Conservation (phyloP, 192 early-diverging fungal genomes). For the Tieghemiomyces parasiticus region DNA sequence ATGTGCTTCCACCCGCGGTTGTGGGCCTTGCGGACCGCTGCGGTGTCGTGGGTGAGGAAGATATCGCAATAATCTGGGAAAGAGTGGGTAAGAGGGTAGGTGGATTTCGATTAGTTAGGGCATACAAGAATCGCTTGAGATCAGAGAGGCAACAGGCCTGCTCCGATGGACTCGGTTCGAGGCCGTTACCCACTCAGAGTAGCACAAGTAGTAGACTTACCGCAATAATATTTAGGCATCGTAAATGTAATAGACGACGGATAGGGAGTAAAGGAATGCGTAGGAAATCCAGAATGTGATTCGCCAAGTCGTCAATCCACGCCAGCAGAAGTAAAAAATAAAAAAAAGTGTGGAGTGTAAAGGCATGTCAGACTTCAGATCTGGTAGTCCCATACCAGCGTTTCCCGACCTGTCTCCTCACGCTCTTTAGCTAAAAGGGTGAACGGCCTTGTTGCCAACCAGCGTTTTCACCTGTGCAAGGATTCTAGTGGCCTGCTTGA, state of each 20-base stretch:
- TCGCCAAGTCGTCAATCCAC: too few species aligned
- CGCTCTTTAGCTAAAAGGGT: too few species aligned
- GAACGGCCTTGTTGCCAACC: too few species aligned
- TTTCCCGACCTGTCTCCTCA: too few species aligned
- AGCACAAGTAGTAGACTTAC: conserved; percentile 23
- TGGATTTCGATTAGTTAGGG: background rate
- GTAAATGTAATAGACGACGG: background rate
- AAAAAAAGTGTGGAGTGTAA: too few species aligned
- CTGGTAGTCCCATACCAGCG: too few species aligned
- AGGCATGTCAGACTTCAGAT: too few species aligned
- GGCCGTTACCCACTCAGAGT: background rate
- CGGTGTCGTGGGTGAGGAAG: conserved; percentile 85
- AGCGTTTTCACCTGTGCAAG: too few species aligned
- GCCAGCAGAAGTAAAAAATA: too few species aligned
- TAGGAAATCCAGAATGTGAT: too few species aligned
- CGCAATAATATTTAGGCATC: conserved; percentile 90
- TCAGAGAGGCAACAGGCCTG: background rate
- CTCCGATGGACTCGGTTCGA: background rate
- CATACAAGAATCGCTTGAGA: conserved; percentile 16
- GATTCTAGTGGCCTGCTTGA: too few species aligned
- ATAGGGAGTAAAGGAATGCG: background rate
- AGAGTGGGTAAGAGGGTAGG: conserved; percentile 6
- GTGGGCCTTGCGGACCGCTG: conserved; percentile 83
- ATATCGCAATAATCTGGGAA: conserved; percentile 89
- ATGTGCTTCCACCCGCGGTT: conserved; percentile 93